Conservation (phyloP, 306 rosid genomes). For the Cicer chorassanicum region DNA sequence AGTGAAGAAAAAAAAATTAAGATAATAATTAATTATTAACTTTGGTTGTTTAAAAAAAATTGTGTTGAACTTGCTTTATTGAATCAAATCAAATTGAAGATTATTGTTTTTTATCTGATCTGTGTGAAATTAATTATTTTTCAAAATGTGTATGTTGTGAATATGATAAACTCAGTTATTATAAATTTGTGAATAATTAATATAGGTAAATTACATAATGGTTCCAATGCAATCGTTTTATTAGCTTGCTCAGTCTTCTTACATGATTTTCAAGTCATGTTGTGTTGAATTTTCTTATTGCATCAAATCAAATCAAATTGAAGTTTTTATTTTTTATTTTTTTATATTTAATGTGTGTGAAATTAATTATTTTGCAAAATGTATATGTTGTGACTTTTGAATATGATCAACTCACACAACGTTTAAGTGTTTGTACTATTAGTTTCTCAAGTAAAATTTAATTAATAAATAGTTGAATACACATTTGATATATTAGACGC, state of each 20-base stretch:
- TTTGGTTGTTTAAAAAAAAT: too few species aligned
- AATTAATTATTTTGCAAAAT: background rate
- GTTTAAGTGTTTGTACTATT: conserved; percentile 19
- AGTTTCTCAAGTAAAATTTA: too few species aligned
- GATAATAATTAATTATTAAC: too few species aligned
- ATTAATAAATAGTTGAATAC: too few species aligned
- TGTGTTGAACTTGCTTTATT: background rate
- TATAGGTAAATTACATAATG: conserved; percentile 27
- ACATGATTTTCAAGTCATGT: conserved; percentile 29
- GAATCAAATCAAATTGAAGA: conserved; percentile 34
- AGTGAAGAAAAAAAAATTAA: too few species aligned
- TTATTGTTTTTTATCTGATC: background rate
- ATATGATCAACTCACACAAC: conserved; percentile 34
- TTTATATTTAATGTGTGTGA: background rate
- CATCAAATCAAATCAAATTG: conserved; percentile 35
- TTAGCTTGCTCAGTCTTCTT: conserved; percentile 43
- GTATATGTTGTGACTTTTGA: conserved; percentile 22
- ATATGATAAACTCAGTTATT: background rate
- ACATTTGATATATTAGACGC: too few species aligned
- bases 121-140: background rate
- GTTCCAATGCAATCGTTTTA: conserved; percentile 41
- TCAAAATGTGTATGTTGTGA: conserved; percentile 34
- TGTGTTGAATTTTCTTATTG: conserved; percentile 35
- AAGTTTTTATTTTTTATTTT: background rate
- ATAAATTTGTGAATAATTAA: conserved; percentile 38